phyloP scores from a whole-genome alignment of 352 stramenopile species.

The Globisporangium orthogonon region DNA sequence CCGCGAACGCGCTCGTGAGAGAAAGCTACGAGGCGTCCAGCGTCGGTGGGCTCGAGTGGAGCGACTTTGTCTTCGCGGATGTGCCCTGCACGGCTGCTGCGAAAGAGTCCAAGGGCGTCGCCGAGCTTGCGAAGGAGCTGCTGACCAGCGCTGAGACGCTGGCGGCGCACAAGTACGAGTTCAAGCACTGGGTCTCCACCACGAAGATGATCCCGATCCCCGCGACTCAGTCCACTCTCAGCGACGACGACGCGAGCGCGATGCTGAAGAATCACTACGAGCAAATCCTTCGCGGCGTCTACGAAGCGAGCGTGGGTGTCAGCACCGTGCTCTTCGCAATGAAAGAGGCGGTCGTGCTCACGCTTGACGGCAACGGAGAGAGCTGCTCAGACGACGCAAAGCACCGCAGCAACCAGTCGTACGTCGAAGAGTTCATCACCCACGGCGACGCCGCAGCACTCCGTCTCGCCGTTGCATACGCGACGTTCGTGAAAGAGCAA shows the following conservation, averaged over 20 bases:
- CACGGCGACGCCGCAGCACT: constrained; percentile 32
- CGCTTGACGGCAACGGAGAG: not conserved
- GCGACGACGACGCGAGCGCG: not conserved
- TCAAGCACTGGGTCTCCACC: constrained; percentile 54
- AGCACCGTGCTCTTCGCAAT: constrained; percentile 50
- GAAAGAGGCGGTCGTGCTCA: constrained; percentile 29
- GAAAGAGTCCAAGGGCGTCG: constrained; percentile 14
- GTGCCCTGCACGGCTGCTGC: constrained; percentile 14
- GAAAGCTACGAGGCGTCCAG: constrained; percentile 30
- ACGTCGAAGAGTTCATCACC: constrained; percentile 39
- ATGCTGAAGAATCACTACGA: constrained; percentile 20
- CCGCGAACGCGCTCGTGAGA: constrained; percentile 28
- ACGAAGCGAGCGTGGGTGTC: constrained; percentile 39
- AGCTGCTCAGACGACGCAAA: not conserved
- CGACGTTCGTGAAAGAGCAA: constrained; percentile 13
- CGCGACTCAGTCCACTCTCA: not conserved
- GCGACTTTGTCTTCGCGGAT: constrained; percentile 65
- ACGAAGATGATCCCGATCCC: constrained; percentile 34
- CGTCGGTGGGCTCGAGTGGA: constrained; percentile 59
- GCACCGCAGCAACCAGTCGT: constrained; percentile 9
- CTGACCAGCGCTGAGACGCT: constrained; percentile 22
- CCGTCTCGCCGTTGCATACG: constrained; percentile 25
- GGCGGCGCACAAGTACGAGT: constrained; percentile 41
- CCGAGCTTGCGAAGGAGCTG: constrained; percentile 32
- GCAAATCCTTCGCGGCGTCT: constrained; percentile 26